Conservation (phyloP, 106 monocot genomes). For the Dendrobium huoshanense region DNA sequence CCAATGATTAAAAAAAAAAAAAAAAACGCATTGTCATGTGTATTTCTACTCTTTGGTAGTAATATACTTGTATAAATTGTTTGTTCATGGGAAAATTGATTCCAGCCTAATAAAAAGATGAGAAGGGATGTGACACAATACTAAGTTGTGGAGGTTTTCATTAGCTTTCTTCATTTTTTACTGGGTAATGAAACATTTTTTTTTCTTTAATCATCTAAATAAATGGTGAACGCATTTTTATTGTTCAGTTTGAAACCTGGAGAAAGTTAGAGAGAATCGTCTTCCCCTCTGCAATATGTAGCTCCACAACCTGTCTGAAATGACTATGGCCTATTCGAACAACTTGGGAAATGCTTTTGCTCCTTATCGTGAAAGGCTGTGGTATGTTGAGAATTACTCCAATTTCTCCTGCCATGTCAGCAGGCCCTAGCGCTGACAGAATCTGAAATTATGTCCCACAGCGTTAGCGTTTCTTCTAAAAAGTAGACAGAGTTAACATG, state of each 20-base stretch:
- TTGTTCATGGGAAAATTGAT: not conserved
- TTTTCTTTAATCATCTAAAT: not conserved
- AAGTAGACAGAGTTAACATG: not conserved
- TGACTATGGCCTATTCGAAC: constrained; percentile 44
- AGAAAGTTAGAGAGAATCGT: constrained; percentile 41
- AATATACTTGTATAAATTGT: not conserved
- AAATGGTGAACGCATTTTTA: not conserved
- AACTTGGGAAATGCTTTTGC: constrained; percentile 55
- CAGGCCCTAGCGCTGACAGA: constrained; percentile 25
- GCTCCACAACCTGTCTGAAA: constrained; percentile 42
- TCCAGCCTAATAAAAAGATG: not conserved
- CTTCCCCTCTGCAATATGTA: constrained; percentile 30
- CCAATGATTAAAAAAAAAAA: not conserved
- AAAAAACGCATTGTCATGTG: not conserved
- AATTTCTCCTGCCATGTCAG: constrained; percentile 53
- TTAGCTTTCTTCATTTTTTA: not conserved
- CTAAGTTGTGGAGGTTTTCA: not conserved
- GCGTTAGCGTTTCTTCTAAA: not conserved
- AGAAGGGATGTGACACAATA: not conserved
- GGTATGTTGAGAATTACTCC: constrained; percentile 70
- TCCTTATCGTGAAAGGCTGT: constrained; percentile 67
- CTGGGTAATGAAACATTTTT: not conserved
- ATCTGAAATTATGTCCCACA: constrained; percentile 22
- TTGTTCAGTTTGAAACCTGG: constrained; percentile 30
- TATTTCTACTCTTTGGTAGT: not conserved